Conservation (phyloP, 441 rosid species). For the Croton setiger region DNA sequence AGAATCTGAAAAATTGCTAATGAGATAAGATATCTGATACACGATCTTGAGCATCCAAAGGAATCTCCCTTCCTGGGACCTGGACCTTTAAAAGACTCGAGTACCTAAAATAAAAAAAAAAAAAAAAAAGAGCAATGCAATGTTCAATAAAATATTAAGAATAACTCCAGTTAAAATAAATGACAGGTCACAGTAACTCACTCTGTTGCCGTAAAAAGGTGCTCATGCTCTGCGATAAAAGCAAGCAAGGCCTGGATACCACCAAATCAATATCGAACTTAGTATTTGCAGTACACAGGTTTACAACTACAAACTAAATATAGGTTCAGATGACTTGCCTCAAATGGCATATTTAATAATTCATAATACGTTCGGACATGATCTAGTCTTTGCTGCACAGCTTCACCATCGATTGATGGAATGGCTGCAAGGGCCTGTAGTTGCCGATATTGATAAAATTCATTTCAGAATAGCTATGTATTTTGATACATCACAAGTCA, state of each 20-base stretch:
- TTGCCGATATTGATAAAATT: conserved; percentile 11
- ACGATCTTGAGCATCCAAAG: conserved; percentile 61
- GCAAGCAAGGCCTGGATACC: conserved; percentile 81
- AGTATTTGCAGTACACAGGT: conserved; percentile 7
- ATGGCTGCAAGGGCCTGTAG: conserved; percentile 85
- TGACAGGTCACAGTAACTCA: conserved; percentile 34
- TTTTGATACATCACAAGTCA: conserved; percentile 3
- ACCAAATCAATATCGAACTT: conserved; percentile 7
- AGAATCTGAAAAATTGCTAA: conserved; percentile 24
- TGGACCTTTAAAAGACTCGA: conserved; percentile 57
- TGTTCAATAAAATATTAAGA: neutral
- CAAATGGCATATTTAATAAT: conserved; percentile 92
- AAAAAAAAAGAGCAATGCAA: neutral
- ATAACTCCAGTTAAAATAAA: neutral
- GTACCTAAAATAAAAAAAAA: conserved; percentile 47
- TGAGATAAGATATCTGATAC: conserved; percentile 53
- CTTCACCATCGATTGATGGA: conserved; percentile 76
- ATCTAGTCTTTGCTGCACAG: conserved; percentile 72
- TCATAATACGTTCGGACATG: conserved; percentile 91
- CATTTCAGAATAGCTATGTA: conserved; percentile 1
- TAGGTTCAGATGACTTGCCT: conserved; percentile 46
- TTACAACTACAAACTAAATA: neutral
- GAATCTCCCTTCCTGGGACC: conserved; percentile 86
- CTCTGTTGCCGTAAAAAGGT: conserved; percentile 72
- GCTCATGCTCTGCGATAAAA: conserved; percentile 68